phyloP scores from a whole-genome alignment of 2,329 filamentous ascomycete species.

The Aspergillus sclerotialis region DNA sequence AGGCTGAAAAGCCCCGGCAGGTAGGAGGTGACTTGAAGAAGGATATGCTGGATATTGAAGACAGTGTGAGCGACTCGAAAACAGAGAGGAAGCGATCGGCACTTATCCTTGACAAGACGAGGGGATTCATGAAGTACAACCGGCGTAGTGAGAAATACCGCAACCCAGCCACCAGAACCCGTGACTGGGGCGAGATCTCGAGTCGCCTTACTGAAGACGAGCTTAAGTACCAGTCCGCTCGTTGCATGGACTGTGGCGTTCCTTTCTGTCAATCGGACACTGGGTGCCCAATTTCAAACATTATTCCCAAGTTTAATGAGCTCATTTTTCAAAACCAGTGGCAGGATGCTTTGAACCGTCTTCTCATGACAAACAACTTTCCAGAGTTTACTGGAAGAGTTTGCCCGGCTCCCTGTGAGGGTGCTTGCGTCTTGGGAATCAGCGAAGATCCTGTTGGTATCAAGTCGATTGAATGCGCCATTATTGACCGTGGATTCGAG shows the following conservation, averaged over 20 bases:
- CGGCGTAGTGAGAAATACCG: constrained; percentile 92
- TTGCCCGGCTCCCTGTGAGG: constrained; percentile 92
- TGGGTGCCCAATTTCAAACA: constrained; percentile 92
- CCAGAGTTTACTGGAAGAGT: constrained; percentile 96
- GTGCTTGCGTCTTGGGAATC: constrained; percentile 91
- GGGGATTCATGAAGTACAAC: constrained; percentile 95
- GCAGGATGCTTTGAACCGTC: constrained; percentile 82
- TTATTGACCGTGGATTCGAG: constrained; percentile 95
- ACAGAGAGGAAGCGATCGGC: constrained; percentile 85
- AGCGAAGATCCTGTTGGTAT: constrained; percentile 96
- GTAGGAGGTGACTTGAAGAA: constrained; percentile 59
- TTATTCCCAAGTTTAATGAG: constrained; percentile 96
- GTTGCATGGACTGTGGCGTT: constrained; percentile 98
- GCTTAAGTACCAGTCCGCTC: constrained; percentile 91
- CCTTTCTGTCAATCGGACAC: constrained; percentile 97
- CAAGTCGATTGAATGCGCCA: constrained; percentile 96
- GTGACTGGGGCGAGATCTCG: constrained; percentile 90
- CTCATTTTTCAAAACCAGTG: constrained; percentile 69
- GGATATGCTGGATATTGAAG: constrained; percentile 78
- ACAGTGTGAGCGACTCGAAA: constrained; percentile 76
- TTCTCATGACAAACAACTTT: constrained; percentile 98
- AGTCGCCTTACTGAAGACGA: constrained; percentile 85
- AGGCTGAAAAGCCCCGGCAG: constrained; percentile 49
- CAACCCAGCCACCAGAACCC: constrained; percentile 70
- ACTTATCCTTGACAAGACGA: constrained; percentile 93